phyloP scores from a whole-genome alignment of 495 filamentous ascomycete species.

The Lentithecium fluviatile region DNA sequence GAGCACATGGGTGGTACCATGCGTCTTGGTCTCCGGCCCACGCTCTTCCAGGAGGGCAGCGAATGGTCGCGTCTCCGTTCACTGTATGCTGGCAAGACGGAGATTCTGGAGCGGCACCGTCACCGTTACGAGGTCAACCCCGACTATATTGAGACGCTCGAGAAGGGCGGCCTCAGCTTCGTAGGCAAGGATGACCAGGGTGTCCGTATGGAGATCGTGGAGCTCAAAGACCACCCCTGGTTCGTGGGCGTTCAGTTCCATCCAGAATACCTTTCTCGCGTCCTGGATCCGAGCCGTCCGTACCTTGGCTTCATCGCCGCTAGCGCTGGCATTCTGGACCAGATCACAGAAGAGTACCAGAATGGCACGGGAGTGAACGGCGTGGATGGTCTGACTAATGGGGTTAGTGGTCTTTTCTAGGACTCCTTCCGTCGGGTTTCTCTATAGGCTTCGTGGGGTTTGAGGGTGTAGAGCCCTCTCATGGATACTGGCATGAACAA shows the following conservation, averaged over 20 bases:
- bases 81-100: slow-evolving; percentile 62
- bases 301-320: slow-evolving; percentile 88
- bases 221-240: slow-evolving; percentile 85
- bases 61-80: slow-evolving; percentile 78
- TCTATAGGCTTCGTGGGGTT: too few relatives aligned
- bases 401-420: slow-evolving; percentile 11
- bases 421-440: too few relatives aligned
- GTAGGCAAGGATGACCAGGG: slow-evolving; percentile 79
- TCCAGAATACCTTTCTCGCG: slow-evolving; percentile 75
- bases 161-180: slow-evolving; percentile 60
- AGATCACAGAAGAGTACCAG: slow-evolving; percentile 24
- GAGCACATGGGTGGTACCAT: slow-evolving; percentile 82
- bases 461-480: too few relatives aligned
- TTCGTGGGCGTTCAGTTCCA: slow-evolving; percentile 91
- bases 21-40: slow-evolving; percentile 77
- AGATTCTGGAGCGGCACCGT: slow-evolving; percentile 63
- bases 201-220: slow-evolving; percentile 86
- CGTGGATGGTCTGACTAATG: slow-evolving; percentile 24
- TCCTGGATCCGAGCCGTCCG: slow-evolving; percentile 70
- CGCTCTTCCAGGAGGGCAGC: slow-evolving; percentile 69
- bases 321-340: slow-evolving; percentile 40
- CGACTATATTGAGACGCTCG: slow-evolving; percentile 58
- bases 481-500: too few relatives aligned
- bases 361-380: slow-evolving; percentile 5
- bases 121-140: slow-evolving; percentile 80